Base-by-base conservation (phyloP, 805 yeast genomes). In the Yamadazyma paraphyllophila region DNA sequence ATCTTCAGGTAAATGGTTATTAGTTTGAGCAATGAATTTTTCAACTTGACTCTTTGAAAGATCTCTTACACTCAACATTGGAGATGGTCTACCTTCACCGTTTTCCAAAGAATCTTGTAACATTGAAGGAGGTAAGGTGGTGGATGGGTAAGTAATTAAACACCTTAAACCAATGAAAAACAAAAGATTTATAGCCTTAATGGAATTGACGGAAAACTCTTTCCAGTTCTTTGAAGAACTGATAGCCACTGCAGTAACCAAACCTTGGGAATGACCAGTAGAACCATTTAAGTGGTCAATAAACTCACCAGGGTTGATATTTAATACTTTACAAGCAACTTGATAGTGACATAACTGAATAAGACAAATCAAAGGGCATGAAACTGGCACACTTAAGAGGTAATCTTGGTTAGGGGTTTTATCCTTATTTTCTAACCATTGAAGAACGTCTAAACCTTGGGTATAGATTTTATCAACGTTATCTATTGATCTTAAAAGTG, bases 331-430 rank as follows among this genome's bases (percentile, higher is more conserved):
- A 60, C 95, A 85, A 41, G 97, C 84, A 55, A 92, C 81, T 48
- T 92, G 89, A 66, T 85, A 92, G 73, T 94, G 97, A 57, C 92
- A 85, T 61, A 94, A 78, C 73, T 94, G 99, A 63, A 92, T 90
- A 45, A 91, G 85, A 73, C 97, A 94, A 61, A 94, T 94, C 61
- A 92, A 78, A n/a, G 99, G 99, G 68, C 97, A 92, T 26, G 96
- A 85, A 36, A 94, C 89, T 46, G 98, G 97, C 40, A 92, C 96
- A 16, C 88, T 82, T 57, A 94, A 77, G 55, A 94, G 74, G 64
- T 91, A 91, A 65, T 90, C 96, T 58, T 74, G 81, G 60, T 88
- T 88, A 48, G 99, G 99, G 43, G 96, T 88, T 58, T 82, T 76
- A 60, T 86, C 90, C 51, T 94, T 90, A 56, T 80, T 74, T 55